These are phyloP conservation scores for Sporothrix sp. DNA, from an alignment of 2,329 filamentous ascomycete genomes.

Conservation along the genomic window DNA sequence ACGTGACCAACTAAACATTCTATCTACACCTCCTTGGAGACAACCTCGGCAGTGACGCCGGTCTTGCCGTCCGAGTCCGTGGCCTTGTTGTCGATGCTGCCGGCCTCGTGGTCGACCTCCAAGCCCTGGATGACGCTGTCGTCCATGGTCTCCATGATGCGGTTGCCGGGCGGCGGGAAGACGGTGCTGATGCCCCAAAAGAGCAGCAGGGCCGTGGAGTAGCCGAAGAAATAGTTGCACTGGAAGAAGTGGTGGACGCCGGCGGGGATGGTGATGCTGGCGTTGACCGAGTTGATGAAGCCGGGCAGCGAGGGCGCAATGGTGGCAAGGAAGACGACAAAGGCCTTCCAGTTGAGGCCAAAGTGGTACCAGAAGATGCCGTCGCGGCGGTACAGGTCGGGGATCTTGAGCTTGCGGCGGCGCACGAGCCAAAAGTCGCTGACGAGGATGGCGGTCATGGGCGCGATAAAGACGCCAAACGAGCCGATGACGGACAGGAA, in stretches of 20 bases:
- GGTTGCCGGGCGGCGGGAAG: slow-evolving; percentile 2
- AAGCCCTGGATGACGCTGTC: background rate
- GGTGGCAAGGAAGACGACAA: background rate
- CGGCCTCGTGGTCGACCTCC: background rate
- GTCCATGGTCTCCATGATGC: slow-evolving; percentile 7
- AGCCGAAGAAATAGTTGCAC: slow-evolving; percentile 6
- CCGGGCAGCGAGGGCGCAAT: background rate
- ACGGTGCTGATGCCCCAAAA: slow-evolving; percentile 1
- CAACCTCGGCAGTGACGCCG: background rate
- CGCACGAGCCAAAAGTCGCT: slow-evolving; percentile 23
- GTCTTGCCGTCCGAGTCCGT: background rate
- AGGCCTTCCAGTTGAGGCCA: slow-evolving; percentile 11
- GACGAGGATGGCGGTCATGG: slow-evolving; percentile 13
- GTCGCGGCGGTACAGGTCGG: slow-evolving; percentile 12
- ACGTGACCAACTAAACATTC: too few relatives aligned
- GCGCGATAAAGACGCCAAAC: slow-evolving; percentile 24
- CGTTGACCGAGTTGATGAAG: background rate
- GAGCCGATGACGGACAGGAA: slow-evolving; percentile 37
- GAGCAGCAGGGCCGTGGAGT: background rate
- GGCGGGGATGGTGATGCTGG: background rate
- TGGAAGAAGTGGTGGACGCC: slow-evolving; percentile 5
- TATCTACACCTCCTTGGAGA: background rate
- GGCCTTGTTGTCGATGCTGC: background rate
- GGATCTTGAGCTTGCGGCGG: slow-evolving; percentile 26
- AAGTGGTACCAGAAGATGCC: slow-evolving; percentile 13